These are phyloP conservation scores for Agaricus sinodeliciosus DNA, from an alignment of 768 basidiomycete species.

Conservation along the genomic window DNA sequence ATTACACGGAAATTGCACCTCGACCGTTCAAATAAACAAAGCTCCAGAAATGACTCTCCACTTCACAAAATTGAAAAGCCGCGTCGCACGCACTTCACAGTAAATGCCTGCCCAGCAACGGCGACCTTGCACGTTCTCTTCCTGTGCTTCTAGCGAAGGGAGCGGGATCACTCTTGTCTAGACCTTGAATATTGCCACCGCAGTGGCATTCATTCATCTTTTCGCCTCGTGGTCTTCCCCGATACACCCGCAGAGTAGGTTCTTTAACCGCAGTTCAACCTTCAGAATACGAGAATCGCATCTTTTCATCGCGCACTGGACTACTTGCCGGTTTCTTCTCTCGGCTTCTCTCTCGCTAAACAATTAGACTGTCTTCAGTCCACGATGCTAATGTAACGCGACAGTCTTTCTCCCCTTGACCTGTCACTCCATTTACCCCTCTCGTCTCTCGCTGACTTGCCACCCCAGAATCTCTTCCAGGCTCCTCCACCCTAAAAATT, in stretches of 20 bases:
- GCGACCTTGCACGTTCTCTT: constrained; percentile 4
- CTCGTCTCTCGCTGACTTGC: neutral
- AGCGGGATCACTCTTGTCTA: neutral
- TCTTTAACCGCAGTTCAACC: neutral
- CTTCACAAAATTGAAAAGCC: constrained; percentile 7
- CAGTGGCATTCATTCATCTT: neutral
- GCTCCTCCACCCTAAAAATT: neutral
- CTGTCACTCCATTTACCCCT: neutral
- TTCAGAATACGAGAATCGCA: constrained; percentile 8
- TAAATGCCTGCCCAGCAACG: neutral
- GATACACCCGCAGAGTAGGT: constrained; percentile 8
- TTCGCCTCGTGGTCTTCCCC: constrained; percentile 8
- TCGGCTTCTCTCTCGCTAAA: neutral
- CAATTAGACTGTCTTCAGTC: neutral
- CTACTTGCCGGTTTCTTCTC: constrained; percentile 2
- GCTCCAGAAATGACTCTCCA: neutral
- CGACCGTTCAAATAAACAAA: neutral
- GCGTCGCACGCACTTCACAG: constrained; percentile 7
- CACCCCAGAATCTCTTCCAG: neutral
- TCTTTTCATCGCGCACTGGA: neutral
- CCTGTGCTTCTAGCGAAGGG: constrained; percentile 8
- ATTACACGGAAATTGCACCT: constrained; percentile 2
- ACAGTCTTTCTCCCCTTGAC: neutral
- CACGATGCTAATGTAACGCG: neutral
- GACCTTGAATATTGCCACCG: neutral